Evolutionary conservation across 495 filamentous ascomycete species (phyloP).

Genomic region (Aspergillus nanangensis): DNA sequence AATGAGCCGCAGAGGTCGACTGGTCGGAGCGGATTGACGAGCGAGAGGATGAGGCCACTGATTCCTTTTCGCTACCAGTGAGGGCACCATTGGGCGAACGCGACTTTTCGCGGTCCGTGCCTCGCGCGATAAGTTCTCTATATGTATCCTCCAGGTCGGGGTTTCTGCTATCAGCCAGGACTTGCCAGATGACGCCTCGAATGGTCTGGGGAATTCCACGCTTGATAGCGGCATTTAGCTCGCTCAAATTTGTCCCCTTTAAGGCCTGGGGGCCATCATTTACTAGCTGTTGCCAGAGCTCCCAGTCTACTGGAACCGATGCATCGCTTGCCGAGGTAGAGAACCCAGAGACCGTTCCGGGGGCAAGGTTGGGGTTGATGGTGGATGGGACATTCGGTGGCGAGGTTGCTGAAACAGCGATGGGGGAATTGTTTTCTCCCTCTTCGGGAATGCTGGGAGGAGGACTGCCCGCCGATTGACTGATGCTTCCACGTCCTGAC

Average conservation of each 20-base stretch:
- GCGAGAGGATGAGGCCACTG: constrained; percentile 58
- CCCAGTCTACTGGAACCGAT: constrained; percentile 81
- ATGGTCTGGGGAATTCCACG: constrained; percentile 93
- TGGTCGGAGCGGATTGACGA: constrained; percentile 80
- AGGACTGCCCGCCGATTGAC: constrained; percentile 51
- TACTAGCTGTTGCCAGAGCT: constrained; percentile 94
- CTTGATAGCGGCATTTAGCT: constrained; percentile 85
- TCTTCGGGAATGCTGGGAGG: constrained; percentile 49
- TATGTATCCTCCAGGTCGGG: constrained; percentile 88
- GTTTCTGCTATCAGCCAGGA: constrained; percentile 88
- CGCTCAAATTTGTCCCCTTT: constrained; percentile 76
- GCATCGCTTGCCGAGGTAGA: constrained; percentile 62
- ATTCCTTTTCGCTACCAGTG: constrained; percentile 57
- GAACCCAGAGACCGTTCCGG: constrained; percentile 77
- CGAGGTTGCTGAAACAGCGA: constrained; percentile 41
- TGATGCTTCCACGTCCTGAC: constrained; percentile 41
- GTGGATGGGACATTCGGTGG: constrained; percentile 45
- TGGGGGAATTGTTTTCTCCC: constrained; percentile 39
- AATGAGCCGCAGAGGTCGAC: constrained; percentile 60
- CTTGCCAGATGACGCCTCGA: constrained; percentile 96
- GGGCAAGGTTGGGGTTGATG: constrained; percentile 61
- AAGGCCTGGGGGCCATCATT: constrained; percentile 87
- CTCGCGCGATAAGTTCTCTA: constrained; percentile 71
- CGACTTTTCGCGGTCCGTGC: constrained; percentile 72
- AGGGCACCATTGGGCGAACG: constrained; percentile 36